Evolutionary conservation across 768 basidiomycete genomes (phyloP).

Genomic region (Tylopilus rubrobrunneus): DNA sequence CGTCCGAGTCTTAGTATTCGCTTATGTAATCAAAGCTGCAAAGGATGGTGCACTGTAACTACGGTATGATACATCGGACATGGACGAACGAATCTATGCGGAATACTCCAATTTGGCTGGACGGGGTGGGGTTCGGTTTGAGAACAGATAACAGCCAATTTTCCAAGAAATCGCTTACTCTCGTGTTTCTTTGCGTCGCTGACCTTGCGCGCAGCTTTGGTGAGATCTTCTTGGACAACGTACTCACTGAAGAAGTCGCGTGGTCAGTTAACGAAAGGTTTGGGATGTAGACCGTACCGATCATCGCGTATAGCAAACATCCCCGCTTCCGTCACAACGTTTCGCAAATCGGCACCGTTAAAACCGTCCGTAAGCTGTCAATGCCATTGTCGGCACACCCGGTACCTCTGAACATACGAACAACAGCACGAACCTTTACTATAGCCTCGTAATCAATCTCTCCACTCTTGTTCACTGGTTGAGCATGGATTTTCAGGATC

Average conservation of each 20-base stretch:
- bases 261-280: conserved; percentile 2
- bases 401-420: not conserved
- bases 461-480: conserved; percentile 89
- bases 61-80: conserved; percentile 23
- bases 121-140: not conserved
- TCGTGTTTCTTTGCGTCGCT: conserved; percentile 98
- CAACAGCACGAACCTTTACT: conserved; percentile 64
- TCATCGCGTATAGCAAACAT: conserved; percentile 99
- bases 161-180: conserved; percentile 49
- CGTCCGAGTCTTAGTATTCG: too few relatives aligned
- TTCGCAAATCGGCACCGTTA: conserved; percentile 97
- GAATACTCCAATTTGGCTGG: conserved; percentile 44
- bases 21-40: conserved; percentile 13
- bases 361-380: conserved; percentile 80
- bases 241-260: conserved; percentile 57
- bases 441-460: conserved; percentile 98
- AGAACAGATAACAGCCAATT: not conserved
- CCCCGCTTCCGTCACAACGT: conserved; percentile 92
- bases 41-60: not conserved
- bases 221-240: conserved; percentile 90
- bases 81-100: conserved; percentile 25
- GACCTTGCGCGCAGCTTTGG: conserved; percentile 94
- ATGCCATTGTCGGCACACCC: not conserved
- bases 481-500: conserved; percentile 96
- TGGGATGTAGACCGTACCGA: conserved; percentile 43